Base-by-base conservation (phyloP, 257 asterid species). In the Striga asiatica region DNA sequence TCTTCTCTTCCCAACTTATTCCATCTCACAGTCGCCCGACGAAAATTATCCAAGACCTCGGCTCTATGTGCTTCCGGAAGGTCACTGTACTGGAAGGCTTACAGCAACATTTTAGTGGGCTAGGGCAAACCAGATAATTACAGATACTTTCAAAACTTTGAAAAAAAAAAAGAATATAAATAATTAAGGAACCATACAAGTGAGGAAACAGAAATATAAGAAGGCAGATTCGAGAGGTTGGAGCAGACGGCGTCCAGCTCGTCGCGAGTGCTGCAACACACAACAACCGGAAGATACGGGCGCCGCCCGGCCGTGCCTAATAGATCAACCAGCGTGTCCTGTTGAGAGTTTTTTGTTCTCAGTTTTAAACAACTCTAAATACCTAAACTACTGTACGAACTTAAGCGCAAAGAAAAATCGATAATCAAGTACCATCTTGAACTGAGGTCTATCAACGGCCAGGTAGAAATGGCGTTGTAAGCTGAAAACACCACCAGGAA, bases 391-490 rank as follows among this genome's bases (percentile, higher is more conserved):
- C 16, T 29, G 12, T 23, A 23, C 20, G 27, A 17, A 56, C 41
- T 50, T 51, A 32, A 39, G 31, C 50, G 20, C n/a, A 51, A 1
- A 38, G 13, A n/a, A n/a, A 35, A 20, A 28, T 14, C 23, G 60
- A 19, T 41, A 58, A 56, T 16, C 4, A 6, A 20, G 25, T n/a
- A 89, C 98, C 94, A 84, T 82, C 69, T 87, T 91, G 88, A 81
- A 91, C 25, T 82, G 89, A 47, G 70, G 62, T 42, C 96, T 74
- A 50, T 91, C 98, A 50, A 91, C 95, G 43, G 98, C 98, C 20
- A 87, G 96, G 71, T 87, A 91, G 74, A 80, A 87, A 73, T 91
- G 98, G 71, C 94, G 82, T 42, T 82, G 94, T n/a, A 74, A 87
- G 47, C 85, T 88, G 88, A 69, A 62, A 62, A 58, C 14, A n/a